Evolutionary conservation across 1,139 yeast species (phyloP), one percentile per base, ranked within the genome.

Genomic region (Yarrowia galli): DNA sequence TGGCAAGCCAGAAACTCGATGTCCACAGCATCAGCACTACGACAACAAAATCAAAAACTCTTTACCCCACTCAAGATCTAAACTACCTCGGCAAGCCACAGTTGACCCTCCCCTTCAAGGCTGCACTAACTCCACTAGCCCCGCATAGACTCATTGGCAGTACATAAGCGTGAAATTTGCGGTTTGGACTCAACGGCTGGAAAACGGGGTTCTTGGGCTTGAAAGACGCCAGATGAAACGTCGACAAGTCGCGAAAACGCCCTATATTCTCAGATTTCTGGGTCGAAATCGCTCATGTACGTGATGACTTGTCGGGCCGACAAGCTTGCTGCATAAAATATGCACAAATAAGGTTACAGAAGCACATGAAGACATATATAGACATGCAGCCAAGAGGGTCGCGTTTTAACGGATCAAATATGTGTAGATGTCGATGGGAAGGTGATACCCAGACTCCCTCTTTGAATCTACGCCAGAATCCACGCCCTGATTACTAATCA

Each of bases 101-200:
- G n/a, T 43, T 20, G 43, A n/a, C 22, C 20, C 20, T 12, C 12
- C 12, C 43, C 10, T 40, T 20, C 46, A 43, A 20, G 25, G 16
- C 23, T 8, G 25, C 49, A 22, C 49, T 45, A 45, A 45, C 32
- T n/a, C 43, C 10, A 45, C 49, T 45, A 45, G 32, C 18, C 15
- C 18, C 49, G 49, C 35, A 46, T 46, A 25, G 51, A 45, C 49
- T 45, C 49, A 45, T 45, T 45, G 32, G 5, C 35, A 20, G 51
- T 46, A 46, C 51, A 46, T 46, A 46, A 46, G 51, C 51, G 51
- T 46, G 18, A 46, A 6, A 15, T 46, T 46, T 20, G 51, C 35
- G 35, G 16, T 23, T 46, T 25, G 20, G 35, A 3, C 35, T 40
- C 49, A 22, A 23, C 32, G 49, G 28, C 22, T 9, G 18, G 7